phyloP scores from a whole-genome alignment of 306 rosid species.

The Pueraria montana region DNA sequence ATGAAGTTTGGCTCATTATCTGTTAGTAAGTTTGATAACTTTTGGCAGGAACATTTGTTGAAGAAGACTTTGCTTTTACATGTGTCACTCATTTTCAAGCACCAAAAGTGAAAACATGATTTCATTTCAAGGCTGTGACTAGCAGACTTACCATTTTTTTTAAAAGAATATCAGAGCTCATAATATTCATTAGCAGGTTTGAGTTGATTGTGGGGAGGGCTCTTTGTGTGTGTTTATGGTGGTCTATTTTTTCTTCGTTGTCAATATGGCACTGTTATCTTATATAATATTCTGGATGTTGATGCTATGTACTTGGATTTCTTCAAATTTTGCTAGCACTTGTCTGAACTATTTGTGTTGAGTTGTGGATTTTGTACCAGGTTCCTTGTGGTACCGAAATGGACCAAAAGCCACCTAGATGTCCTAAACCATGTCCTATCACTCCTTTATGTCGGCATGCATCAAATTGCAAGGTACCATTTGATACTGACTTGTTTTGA shows the following conservation, averaged over 20 bases:
- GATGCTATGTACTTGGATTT: slow-evolving; percentile 33
- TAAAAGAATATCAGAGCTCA: not conserved
- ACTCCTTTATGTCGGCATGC: slow-evolving; percentile 85
- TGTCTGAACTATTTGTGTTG: slow-evolving; percentile 36
- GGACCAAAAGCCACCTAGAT: slow-evolving; percentile 94
- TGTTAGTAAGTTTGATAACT: slow-evolving; percentile 16
- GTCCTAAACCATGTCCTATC: slow-evolving; percentile 76
- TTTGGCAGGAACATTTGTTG: not conserved
- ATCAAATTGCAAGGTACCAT: slow-evolving; percentile 71
- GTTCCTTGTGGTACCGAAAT: slow-evolving; percentile 98
- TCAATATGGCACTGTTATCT: slow-evolving; percentile 26
- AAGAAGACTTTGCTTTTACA: not conserved
- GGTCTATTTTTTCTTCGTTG: not conserved
- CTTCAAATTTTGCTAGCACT: slow-evolving; percentile 31
- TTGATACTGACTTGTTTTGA: slow-evolving; percentile 33
- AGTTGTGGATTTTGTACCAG: slow-evolving; percentile 57
- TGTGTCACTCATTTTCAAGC: slow-evolving; percentile 27
- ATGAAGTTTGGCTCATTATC: too few relatives aligned
- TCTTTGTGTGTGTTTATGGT: not conserved
- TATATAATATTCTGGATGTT: slow-evolving; percentile 14
- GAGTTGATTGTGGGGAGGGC: slow-evolving; percentile 6
- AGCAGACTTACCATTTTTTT: not conserved
- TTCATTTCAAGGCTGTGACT: slow-evolving; percentile 6
- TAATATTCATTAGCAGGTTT: slow-evolving; percentile 27
- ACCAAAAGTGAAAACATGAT: not conserved